A percentile compares a stretch with the other conserved stretches of the same genome.
These are phyloP conservation scores for Claviceps sp. DNA, from an alignment of 2,329 filamentous ascomycete genomes.

Conservation along the genomic window DNA sequence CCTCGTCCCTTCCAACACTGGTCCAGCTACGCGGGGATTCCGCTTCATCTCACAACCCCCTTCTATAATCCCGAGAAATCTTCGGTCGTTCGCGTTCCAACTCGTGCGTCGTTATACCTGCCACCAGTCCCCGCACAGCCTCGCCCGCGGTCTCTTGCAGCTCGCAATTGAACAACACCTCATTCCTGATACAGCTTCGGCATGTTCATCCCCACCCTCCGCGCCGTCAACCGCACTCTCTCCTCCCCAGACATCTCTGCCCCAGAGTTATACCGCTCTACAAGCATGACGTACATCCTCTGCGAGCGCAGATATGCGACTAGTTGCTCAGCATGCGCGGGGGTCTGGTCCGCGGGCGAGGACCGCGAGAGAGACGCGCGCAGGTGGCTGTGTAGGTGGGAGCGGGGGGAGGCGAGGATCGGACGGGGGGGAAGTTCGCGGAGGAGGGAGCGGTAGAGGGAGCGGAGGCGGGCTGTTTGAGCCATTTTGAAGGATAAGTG, in stretches of 20 bases:
- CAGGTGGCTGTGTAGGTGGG: slow-evolving; percentile 29
- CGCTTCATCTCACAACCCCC: too few species aligned
- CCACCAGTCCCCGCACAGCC: too few species aligned
- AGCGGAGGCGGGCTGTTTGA: slow-evolving; percentile 40
- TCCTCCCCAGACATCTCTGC: slow-evolving; percentile 81
- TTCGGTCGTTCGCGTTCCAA: too few species aligned
- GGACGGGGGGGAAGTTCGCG: slow-evolving; percentile 73
- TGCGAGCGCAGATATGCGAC: slow-evolving; percentile 75
- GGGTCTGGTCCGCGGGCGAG: slow-evolving; percentile 11
- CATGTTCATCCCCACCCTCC: slow-evolving; percentile 82
- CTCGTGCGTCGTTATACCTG: too few species aligned
- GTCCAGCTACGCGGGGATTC: too few species aligned
- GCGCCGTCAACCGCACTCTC: slow-evolving; percentile 67
- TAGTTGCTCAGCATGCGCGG: slow-evolving; percentile 53
- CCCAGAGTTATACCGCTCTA: slow-evolving; percentile 90
- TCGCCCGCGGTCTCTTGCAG: neutral
- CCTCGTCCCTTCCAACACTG: too few species aligned
- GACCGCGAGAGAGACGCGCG: slow-evolving; percentile 16
- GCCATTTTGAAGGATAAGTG: neutral
- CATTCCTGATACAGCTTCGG: slow-evolving; percentile 43
- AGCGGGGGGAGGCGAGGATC: slow-evolving; percentile 40
- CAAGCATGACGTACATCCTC: slow-evolving; percentile 62
- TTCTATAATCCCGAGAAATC: too few species aligned
- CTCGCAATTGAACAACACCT: neutral
- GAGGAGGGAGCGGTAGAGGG: slow-evolving; percentile 77